A percentile compares a stretch with the other conserved stretches of the same genome.
These are phyloP conservation scores for Corchorus olitorius DNA, from an alignment of 345 rosid species.

Conservation along the genomic window DNA sequence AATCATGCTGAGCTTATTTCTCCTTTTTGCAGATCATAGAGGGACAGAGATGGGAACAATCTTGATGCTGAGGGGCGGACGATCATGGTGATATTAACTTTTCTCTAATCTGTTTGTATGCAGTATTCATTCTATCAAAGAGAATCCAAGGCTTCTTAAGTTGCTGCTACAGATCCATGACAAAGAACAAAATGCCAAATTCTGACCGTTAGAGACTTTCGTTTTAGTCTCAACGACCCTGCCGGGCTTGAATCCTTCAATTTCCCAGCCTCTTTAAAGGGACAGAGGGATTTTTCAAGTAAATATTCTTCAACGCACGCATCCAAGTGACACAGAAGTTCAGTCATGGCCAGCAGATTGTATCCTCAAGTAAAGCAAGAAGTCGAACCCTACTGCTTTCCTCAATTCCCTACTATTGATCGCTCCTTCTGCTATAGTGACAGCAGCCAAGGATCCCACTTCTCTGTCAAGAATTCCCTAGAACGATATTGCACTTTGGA, in stretches of 20 bases:
- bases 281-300: conserved; percentile 3
- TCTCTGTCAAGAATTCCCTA: conserved; percentile 38
- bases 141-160: conserved; percentile 1
- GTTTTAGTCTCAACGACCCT: neutral
- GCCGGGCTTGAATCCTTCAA: neutral
- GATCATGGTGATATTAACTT: too few species aligned
- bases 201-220: neutral
- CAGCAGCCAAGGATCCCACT: conserved; percentile 27
- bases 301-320: conserved; percentile 35
- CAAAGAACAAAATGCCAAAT: neutral
- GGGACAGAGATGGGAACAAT: conserved; percentile 2
- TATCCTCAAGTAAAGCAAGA: conserved; percentile 45
- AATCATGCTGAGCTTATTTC: conserved; percentile 3
- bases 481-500: conserved; percentile 62
- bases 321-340: conserved; percentile 32
- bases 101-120: neutral
- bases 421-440: conserved; percentile 34
- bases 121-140: neutral
- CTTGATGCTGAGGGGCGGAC: too few species aligned
- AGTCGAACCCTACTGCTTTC: conserved; percentile 40
- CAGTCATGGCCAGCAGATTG: conserved; percentile 46
- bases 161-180: neutral
- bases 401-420: conserved; percentile 43
- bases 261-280: neutral
- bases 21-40: conserved; percentile 26